Conservation (phyloP, 2,329 filamentous ascomycete genomes). For the Alternaria postmessia region DNA sequence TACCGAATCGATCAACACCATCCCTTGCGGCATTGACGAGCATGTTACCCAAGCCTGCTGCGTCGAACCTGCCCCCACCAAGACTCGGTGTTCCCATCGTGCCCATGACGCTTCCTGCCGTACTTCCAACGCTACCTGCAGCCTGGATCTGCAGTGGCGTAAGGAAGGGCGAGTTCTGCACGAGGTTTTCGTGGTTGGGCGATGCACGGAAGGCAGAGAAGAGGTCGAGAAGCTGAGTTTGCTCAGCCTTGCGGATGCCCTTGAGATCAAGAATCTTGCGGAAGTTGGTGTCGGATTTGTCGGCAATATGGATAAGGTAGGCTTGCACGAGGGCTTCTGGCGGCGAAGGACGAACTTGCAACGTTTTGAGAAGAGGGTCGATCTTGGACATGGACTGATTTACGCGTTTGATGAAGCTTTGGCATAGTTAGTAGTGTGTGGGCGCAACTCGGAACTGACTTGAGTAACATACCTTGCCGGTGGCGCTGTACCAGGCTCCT, state of each 20-base stretch:
- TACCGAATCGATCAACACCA: constrained; percentile 79
- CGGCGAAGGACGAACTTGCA: constrained; percentile 90
- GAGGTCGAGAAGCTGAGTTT: constrained; percentile 82
- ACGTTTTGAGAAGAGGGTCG: constrained; percentile 91
- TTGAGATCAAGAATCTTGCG: constrained; percentile 95
- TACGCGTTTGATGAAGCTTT: constrained; percentile 83
- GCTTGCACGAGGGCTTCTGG: constrained; percentile 95
- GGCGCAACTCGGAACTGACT: background rate
- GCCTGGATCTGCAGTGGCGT: constrained; percentile 47
- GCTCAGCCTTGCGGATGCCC: constrained; percentile 82
- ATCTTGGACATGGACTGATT: constrained; percentile 84
- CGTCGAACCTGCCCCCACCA: constrained; percentile 70
- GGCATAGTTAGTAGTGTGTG: constrained; percentile 33
- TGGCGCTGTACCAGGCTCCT: constrained; percentile 65
- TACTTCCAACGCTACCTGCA: constrained; percentile 52
- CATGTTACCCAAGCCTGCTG: constrained; percentile 83
- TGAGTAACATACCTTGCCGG: constrained; percentile 55
- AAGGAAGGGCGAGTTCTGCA: constrained; percentile 45
- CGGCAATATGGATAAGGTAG: constrained; percentile 95
- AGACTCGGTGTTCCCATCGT: constrained; percentile 48
- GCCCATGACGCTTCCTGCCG: constrained; percentile 51
- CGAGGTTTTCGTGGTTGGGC: constrained; percentile 71
- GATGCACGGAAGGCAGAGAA: constrained; percentile 84
- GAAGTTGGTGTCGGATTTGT: constrained; percentile 94
- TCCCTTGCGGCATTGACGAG: constrained; percentile 88